Conservation (phyloP, 768 basidiomycete genomes). For the Sutorius australiensis region DNA sequence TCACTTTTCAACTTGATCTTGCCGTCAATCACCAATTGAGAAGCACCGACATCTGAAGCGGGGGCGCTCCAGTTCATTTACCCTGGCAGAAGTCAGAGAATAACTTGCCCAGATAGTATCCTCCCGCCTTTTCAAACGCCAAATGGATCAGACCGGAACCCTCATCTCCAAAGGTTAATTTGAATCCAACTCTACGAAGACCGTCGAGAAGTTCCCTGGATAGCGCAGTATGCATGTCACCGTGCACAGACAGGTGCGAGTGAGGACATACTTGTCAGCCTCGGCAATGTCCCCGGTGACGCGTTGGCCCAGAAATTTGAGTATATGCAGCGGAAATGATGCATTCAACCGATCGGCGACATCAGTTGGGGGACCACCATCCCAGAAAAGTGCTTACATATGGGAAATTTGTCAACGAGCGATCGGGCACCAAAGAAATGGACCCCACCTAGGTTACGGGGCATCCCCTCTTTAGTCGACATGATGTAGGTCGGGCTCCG, state of each 20-base stretch:
- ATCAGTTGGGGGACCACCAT: constrained; percentile 45
- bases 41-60: constrained; percentile 37
- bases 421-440: constrained; percentile 13
- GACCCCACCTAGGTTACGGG: constrained; percentile 18
- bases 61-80: background rate
- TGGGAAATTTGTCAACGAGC: background rate
- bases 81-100: background rate
- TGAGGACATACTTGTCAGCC: constrained; percentile 46
- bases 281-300: constrained; percentile 44
- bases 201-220: constrained; percentile 51
- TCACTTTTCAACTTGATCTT: constrained; percentile 43
- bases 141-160: constrained; percentile 49
- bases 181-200: constrained; percentile 56
- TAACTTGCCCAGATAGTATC: constrained; percentile 61
- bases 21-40: constrained; percentile 41
- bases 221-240: background rate
- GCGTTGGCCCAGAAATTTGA: constrained; percentile 34
- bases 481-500: constrained; percentile 53
- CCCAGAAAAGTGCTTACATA: constrained; percentile 36
- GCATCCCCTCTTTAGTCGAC: constrained; percentile 40
- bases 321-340: constrained; percentile 39
- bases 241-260: background rate
- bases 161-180: constrained; percentile 46
- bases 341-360: constrained; percentile 52
- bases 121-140: constrained; percentile 49